A percentile compares a stretch with the other conserved stretches of the same genome.
Conservation (phyloP, 164 flowering plant species). For the Amborella trichopoda region DNA sequence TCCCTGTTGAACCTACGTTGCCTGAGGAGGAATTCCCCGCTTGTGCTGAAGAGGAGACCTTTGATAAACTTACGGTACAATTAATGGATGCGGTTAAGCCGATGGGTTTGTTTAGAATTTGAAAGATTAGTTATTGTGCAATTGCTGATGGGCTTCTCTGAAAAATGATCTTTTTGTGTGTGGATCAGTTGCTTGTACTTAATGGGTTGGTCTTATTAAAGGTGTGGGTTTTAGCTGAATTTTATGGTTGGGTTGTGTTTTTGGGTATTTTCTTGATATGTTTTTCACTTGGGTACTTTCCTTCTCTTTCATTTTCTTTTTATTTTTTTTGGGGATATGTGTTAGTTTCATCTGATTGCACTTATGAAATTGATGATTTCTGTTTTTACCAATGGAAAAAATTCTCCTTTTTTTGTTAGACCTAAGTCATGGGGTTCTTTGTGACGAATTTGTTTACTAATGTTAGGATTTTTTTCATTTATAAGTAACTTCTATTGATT, state of each 20-base stretch:
- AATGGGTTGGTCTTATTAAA: neutral
- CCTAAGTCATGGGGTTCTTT: no score
- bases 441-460: no score
- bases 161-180: neutral
- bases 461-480: no score
- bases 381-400: no score
- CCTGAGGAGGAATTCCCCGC: slow-evolving; percentile 6
- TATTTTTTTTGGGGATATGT: no score
- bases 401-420: no score
- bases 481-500: no score
- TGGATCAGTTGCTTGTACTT: neutral
- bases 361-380: no score
- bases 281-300: no score
- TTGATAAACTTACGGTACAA: slow-evolving; percentile 37
- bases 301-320: no score
- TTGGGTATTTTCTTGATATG: no score
- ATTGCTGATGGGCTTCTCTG: neutral
- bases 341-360: no score
- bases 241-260: neutral
- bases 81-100: neutral
- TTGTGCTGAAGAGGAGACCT: neutral
- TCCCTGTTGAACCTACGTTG: slow-evolving; percentile 40
- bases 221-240: neutral
- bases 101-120: neutral
- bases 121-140: neutral